Base-by-base conservation (phyloP, 805 yeast species). In the Torulaspora microellipsoides region DNA sequence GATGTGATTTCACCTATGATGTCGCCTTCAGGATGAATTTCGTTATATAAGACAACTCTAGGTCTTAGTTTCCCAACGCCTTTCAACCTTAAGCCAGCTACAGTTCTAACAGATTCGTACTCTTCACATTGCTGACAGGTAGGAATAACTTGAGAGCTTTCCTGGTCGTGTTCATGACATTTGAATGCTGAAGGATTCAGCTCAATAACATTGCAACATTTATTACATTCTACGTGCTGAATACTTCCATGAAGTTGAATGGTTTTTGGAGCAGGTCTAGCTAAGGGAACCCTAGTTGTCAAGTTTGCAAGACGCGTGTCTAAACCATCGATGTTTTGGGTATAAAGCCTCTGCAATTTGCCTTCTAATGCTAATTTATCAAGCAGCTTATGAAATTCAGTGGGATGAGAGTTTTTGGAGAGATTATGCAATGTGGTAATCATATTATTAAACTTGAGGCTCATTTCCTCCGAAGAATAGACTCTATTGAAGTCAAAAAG, bases 191-290 rank as follows among this genome's bases (percentile, higher is more conserved):
- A 62, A 0, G 81, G 76, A 49, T 76, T 74, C 31, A 89, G 69
- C 11, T 68, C 68, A 3, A 75, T 70, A 33, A 78, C 69, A 64
- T 75, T 76, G 25, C 75, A 73, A 60, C 96, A 89, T 54, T 87
- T 85, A 6, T 87, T 75, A 58, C 96, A 89, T 41, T 78, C 76
- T 66, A 91, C 78, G 20, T 75, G 68, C 32, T 79, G 78, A 23
- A 89, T 75, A 14, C 87, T 81, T 0, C 96, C 96, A 64, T 89
- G 96, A 20, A 93, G 75, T 65, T 88, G 96, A 25, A 89, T 73
- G 3, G 88, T 75, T 56, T 59, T 76, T 46, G 79, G 86, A 58
- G 59, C 72, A 30, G 69, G 80, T 52, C 47, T 60, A 8, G 59
- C 70, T 27, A 81, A 64, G 1, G 85, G 85, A 1, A 71, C 70